Evolutionary conservation across 116 monocot genomes (phyloP), one percentile per base, ranked within the genome.

Genomic region (Dioscorea cayenensis): DNA sequence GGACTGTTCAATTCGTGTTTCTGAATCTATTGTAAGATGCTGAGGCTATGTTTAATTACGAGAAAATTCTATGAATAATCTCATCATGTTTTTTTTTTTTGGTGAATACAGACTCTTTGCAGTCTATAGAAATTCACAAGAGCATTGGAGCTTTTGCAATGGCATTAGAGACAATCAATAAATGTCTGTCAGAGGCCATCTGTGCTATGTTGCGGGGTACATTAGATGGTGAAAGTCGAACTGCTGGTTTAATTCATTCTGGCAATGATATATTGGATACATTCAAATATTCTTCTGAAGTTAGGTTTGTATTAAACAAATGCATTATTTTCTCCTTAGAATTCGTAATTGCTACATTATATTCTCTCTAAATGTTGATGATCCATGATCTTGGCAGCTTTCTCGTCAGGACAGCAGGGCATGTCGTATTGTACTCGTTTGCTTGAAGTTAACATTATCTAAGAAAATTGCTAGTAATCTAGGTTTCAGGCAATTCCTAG

Each of bases 61-160:
- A 32, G 32, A 2, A 32, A 32, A 32, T 32, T 32, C 1, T 43
- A 12, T 43, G 43, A 43, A 43, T 43, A 2, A 32, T 32, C 32
- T 43, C 35, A n/a, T n/a, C n/a, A n/a, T n/a, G n/a, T n/a, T n/a
- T n/a, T n/a, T n/a, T 12, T 36, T 61, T 74, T 18, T 66, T 71
- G 67, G 14, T 49, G 7, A 63, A 37, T 77, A 37, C 13, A 38
- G 76, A 43, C 43, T 10, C 19, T 66, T 80, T 76, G 72, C 81
- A 97, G 97, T 86, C 99, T 12, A 66, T 94, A n/a, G 94, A 99
- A 76, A 89, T 99, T 23, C 87, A 99, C 70, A 94, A 90, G 75
- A 94, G 99, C 79, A 89, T 99, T 84, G 99, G 99, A 83, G 99
- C 99, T 64, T 99, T 89, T 81, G 81, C 82, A 28, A 80, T 75